Evolutionary conservation across 768 basidiomycete species (phyloP).

Genomic region (Grammothele lineata): DNA sequence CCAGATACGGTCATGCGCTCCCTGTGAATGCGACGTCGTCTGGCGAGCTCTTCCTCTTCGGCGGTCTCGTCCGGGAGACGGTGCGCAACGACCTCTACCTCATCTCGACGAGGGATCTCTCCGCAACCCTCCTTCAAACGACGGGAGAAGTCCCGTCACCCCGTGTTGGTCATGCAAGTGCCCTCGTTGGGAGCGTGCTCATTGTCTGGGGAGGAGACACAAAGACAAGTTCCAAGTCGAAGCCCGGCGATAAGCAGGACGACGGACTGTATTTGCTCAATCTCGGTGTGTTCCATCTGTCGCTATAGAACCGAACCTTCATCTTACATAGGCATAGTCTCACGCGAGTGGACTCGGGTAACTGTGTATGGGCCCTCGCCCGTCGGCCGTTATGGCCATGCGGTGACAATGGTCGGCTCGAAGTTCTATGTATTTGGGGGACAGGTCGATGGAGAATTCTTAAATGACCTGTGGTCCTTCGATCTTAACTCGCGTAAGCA

Average conservation of each 20-base stretch:
- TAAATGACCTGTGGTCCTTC: slow-evolving; percentile 95
- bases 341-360: slow-evolving; percentile 93
- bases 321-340: slow-evolving; percentile 45
- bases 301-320: not conserved
- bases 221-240: slow-evolving; percentile 64
- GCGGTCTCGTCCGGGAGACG: slow-evolving; percentile 88
- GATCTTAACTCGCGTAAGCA: slow-evolving; percentile 88
- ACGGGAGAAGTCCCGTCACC: slow-evolving; percentile 84
- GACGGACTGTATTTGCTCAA: slow-evolving; percentile 93
- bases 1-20: slow-evolving; percentile 92
- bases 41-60: slow-evolving; percentile 95
- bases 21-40: slow-evolving; percentile 70
- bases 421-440: slow-evolving; percentile 96
- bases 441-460: slow-evolving; percentile 90
- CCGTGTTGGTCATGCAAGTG: slow-evolving; percentile 95
- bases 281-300: slow-evolving; percentile 72
- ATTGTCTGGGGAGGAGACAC: slow-evolving; percentile 99
- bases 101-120: slow-evolving; percentile 76
- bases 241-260: slow-evolving; percentile 74
- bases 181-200: slow-evolving; percentile 91
- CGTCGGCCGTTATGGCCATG: slow-evolving; percentile 91
- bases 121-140: slow-evolving; percentile 81
- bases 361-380: slow-evolving; percentile 74
- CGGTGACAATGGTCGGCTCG: slow-evolving; percentile 87
- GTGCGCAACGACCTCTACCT: slow-evolving; percentile 92